Evolutionary conservation across 495 filamentous ascomycete species (phyloP).

Genomic region (Hypoxylon lienhwacheense): DNA sequence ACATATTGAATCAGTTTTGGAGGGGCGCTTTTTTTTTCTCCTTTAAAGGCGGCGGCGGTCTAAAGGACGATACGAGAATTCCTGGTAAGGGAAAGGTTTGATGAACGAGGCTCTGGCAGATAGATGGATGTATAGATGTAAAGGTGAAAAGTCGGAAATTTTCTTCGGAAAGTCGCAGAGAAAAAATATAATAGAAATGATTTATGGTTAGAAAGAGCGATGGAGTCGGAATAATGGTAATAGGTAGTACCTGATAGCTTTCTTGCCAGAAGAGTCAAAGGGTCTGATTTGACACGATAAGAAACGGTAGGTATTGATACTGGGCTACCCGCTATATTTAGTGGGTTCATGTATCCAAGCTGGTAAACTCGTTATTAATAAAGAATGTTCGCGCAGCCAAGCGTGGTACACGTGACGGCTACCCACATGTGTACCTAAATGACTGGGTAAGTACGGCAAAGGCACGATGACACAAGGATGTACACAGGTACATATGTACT

Average conservation of each 20-base stretch:
- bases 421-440: not conserved
- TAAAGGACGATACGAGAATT: not conserved
- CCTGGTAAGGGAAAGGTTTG: not conserved
- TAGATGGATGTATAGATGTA: not conserved
- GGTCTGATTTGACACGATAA: slow-evolving; percentile 22
- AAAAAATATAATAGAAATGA: too few relatives aligned
- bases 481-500: slow-evolving; percentile 4
- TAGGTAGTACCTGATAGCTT: too few relatives aligned
- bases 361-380: too few relatives aligned
- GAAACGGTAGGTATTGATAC: slow-evolving; percentile 15
- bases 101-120: not conserved
- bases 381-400: not conserved
- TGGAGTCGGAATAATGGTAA: too few relatives aligned
- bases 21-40: not conserved
- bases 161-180: too few relatives aligned
- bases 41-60: not conserved
- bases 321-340: too few relatives aligned
- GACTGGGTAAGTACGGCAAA: not conserved
- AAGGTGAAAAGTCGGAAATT: not conserved
- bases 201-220: too few relatives aligned
- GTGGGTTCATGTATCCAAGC: too few relatives aligned
- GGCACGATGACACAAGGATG: too few relatives aligned
- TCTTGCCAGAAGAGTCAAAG: too few relatives aligned
- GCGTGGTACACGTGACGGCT: slow-evolving; percentile 7
- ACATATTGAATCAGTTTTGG: slow-evolving; percentile 60